These are phyloP conservation scores for Backusella psychrophila DNA, from an alignment of 192 early-diverging fungal species.

Conservation along the genomic window DNA sequence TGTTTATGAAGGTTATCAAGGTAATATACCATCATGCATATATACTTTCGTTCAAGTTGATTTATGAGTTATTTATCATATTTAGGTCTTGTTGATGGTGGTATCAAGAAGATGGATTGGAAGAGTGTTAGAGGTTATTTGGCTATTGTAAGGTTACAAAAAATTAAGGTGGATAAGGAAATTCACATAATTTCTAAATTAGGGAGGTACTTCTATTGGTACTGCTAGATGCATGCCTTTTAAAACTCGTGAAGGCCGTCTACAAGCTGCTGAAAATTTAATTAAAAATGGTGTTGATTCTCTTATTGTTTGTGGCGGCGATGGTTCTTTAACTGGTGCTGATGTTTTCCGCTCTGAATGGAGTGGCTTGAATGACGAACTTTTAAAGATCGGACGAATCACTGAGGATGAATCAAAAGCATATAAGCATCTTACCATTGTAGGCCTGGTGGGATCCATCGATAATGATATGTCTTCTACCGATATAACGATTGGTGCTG, in stretches of 20 bases:
- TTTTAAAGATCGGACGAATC: constrained; percentile 55
- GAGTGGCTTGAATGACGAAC: constrained; percentile 75
- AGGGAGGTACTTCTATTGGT: constrained; percentile 93
- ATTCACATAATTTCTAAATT: background rate
- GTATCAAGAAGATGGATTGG: constrained; percentile 84
- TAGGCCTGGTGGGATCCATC: constrained; percentile 95
- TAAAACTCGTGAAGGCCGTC: constrained; percentile 82
- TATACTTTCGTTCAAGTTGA: background rate
- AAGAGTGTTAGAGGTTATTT: constrained; percentile 87
- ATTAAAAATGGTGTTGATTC: constrained; percentile 94
- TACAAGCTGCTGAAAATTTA: constrained; percentile 80
- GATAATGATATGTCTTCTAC: constrained; percentile 93
- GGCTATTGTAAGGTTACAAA: constrained; percentile 44
- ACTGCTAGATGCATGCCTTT: constrained; percentile 90
- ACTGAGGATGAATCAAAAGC: constrained; percentile 55
- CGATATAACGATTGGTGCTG: constrained; percentile 96
- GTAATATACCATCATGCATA: constrained; percentile 22
- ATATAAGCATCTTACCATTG: constrained; percentile 80
- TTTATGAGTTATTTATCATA: background rate
- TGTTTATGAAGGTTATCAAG: constrained; percentile 97
- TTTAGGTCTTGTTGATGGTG: constrained; percentile 89
- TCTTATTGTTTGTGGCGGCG: constrained; percentile 92
- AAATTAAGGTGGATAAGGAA: background rate
- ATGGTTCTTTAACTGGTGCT: constrained; percentile 95
- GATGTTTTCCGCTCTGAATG: constrained; percentile 90